Conservation (phyloP, 495 filamentous ascomycete genomes). For the Echria macrotheca region DNA sequence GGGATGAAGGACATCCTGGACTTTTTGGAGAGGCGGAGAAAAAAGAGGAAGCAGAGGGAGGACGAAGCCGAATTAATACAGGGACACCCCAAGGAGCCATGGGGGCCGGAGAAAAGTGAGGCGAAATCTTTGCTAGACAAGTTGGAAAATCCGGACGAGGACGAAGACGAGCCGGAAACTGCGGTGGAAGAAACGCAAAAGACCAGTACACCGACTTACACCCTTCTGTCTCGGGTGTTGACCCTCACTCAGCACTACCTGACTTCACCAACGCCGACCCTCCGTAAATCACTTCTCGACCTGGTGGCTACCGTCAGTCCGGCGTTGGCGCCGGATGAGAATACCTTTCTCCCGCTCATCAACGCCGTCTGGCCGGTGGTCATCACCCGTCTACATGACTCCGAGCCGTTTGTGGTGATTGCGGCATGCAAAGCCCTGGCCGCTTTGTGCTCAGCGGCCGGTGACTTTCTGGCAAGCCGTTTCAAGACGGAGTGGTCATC, state of each 20-base stretch:
- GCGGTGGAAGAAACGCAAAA: constrained; percentile 35
- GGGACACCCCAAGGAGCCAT: constrained; percentile 22
- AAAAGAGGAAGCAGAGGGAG: constrained; percentile 19
- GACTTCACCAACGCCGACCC: constrained; percentile 70
- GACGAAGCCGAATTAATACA: constrained; percentile 19
- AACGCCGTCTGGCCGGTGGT: constrained; percentile 85
- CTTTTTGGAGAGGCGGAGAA: constrained; percentile 18
- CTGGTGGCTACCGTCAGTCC: constrained; percentile 66
- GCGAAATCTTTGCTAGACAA: constrained; percentile 39
- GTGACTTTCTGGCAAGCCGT: constrained; percentile 72
- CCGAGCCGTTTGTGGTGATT: constrained; percentile 67
- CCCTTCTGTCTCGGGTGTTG: constrained; percentile 61
- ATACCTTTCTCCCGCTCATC: constrained; percentile 79
- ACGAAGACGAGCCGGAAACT: constrained; percentile 25
- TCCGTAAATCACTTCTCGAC: constrained; percentile 69
- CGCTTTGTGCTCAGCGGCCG: constrained; percentile 58
- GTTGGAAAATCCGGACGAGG: constrained; percentile 19
- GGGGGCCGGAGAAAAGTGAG: constrained; percentile 39
- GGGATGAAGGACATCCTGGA: constrained; percentile 16
- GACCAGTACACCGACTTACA: constrained; percentile 51
- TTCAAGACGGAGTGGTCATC: constrained; percentile 63
- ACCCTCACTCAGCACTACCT: constrained; percentile 76
- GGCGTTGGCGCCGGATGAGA: constrained; percentile 65
- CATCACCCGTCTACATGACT: constrained; percentile 62
- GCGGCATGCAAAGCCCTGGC: constrained; percentile 62